Conservation (phyloP, 192 early-diverging fungal species). For the Obelidium mucronatum region DNA sequence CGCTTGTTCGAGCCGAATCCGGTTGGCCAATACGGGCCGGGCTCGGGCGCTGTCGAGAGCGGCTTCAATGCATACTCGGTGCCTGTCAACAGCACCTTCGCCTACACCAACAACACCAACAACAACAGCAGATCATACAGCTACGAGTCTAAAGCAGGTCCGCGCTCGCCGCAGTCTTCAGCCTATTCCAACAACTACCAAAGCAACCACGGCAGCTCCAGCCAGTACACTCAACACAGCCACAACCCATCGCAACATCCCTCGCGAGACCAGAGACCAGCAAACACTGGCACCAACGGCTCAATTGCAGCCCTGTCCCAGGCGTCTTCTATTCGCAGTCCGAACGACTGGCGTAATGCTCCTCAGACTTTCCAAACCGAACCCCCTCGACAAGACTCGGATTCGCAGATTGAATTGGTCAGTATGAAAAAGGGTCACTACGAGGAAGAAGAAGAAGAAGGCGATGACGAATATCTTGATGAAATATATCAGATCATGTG, state of each 20-base stretch:
- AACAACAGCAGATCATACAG: not conserved
- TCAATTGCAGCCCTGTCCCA: too few relatives aligned
- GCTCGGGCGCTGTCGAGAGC: not conserved
- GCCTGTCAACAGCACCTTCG: not conserved
- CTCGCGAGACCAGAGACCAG: not conserved
- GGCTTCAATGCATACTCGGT: not conserved
- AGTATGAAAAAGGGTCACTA: not conserved
- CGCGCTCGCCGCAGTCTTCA: not conserved
- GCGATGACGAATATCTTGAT: not conserved
- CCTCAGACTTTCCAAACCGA: too few relatives aligned
- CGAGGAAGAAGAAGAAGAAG: not conserved
- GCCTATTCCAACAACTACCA: not conserved
- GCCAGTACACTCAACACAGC: not conserved
- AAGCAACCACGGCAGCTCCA: not conserved
- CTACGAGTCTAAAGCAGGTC: not conserved
- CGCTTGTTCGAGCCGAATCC: too few relatives aligned
- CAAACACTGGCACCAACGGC: too few relatives aligned
- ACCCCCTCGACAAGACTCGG: not conserved
- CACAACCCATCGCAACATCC: not conserved
- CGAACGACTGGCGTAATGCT: too few relatives aligned
- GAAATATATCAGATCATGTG: constrained; percentile 1
- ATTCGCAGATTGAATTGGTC: not conserved
- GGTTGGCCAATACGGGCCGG: too few relatives aligned
- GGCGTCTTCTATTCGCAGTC: not conserved
- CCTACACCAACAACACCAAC: not conserved